Percentiles rank a stretch among this genome's conserved stretches.
Conservation (phyloP, 2,329 filamentous ascomycete genomes). For the Botryosphaeria dothidea region DNA sequence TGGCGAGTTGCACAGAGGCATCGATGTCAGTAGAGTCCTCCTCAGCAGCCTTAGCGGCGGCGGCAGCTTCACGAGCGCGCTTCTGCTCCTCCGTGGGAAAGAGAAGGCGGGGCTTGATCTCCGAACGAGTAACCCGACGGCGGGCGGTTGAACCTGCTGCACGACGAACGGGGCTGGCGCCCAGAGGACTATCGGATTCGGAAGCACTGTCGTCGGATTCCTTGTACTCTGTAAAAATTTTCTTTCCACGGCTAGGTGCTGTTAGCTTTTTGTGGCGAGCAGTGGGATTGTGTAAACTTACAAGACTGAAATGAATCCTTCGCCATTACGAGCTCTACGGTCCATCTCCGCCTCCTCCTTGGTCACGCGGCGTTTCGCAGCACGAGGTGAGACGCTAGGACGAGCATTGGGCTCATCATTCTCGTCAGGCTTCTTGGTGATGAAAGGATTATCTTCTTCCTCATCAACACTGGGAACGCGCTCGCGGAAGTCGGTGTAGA, state of each 20-base stretch:
- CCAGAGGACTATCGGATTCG: not conserved
- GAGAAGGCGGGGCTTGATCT: constrained; percentile 70
- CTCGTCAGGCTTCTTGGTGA: constrained; percentile 49
- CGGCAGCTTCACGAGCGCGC: constrained; percentile 41
- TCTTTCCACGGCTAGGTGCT: constrained; percentile 70
- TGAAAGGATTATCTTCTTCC: constrained; percentile 73
- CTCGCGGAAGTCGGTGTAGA: constrained; percentile 80
- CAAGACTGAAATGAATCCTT: constrained; percentile 78
- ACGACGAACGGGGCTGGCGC: not conserved
- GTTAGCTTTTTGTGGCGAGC: not conserved
- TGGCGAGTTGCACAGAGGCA: constrained; percentile 24
- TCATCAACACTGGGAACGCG: constrained; percentile 66
- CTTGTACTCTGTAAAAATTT: constrained; percentile 69
- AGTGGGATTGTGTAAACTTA: constrained; percentile 52
- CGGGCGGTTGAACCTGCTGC: constrained; percentile 25
- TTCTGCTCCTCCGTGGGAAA: constrained; percentile 60
- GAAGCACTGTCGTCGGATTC: constrained; percentile 7
- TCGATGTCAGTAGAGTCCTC: constrained; percentile 59
- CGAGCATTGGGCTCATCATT: constrained; percentile 42
- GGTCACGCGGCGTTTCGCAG: constrained; percentile 50
- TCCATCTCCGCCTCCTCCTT: constrained; percentile 64
- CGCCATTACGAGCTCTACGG: constrained; percentile 63
- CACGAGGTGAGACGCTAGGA: not conserved
- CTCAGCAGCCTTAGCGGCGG: constrained; percentile 55
- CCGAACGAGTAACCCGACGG: constrained; percentile 64